Evolutionary conservation across 495 filamentous ascomycete genomes (phyloP).

Genomic region (Aspergillus egyptiacus): DNA sequence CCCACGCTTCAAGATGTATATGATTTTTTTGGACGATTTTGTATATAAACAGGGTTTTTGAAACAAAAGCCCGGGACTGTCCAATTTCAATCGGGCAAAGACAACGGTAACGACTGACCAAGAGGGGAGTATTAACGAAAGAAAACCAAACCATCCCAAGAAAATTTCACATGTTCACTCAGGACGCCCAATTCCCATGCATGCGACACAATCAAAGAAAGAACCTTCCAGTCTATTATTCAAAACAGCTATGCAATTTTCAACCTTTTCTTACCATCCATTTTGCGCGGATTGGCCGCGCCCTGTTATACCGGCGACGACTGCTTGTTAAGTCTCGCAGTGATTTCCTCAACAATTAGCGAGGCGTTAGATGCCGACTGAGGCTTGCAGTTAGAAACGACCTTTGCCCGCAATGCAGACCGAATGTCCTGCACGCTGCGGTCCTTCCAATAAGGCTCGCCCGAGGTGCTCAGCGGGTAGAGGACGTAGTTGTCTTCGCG

Average conservation of each 20-base stretch:
- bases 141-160: slow-evolving; percentile 15
- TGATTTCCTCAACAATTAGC: slow-evolving; percentile 18
- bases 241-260: background rate
- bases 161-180: slow-evolving; percentile 28
- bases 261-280: background rate
- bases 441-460: slow-evolving; percentile 55
- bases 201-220: slow-evolving; percentile 2
- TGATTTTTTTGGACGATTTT: background rate
- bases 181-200: slow-evolving; percentile 19
- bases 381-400: slow-evolving; percentile 23
- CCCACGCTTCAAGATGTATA: background rate
- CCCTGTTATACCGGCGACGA: background rate
- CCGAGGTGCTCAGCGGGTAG: slow-evolving; percentile 57
- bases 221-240: slow-evolving; percentile 1
- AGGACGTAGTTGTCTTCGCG: slow-evolving; percentile 58
- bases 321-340: slow-evolving; percentile 19
- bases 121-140: background rate
- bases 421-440: slow-evolving; percentile 57
- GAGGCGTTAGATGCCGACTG: slow-evolving; percentile 21
- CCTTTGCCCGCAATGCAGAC: slow-evolving; percentile 44
- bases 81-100: slow-evolving; percentile 2
- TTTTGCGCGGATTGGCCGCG: no score
- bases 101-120: slow-evolving; percentile 12
- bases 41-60: slow-evolving; percentile 5
- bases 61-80: background rate